Evolutionary conservation across 257 asterid species (phyloP).

Genomic region (Solanum verrucosum): DNA sequence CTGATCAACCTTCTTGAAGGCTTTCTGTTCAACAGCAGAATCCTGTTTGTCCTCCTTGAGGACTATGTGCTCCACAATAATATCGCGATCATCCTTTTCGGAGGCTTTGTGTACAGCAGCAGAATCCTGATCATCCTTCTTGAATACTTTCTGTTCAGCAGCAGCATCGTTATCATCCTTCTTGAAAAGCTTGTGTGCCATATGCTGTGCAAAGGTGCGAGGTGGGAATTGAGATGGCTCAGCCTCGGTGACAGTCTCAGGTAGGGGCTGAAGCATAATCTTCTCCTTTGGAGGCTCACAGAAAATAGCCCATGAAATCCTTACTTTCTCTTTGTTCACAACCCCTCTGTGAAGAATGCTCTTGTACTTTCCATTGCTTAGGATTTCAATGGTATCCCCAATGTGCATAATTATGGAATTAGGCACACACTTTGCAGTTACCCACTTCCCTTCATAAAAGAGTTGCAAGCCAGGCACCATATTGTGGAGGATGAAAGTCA

Average conservation of each 20-base stretch:
- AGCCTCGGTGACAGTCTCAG: conserved; percentile 53
- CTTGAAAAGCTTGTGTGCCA: conserved; percentile 59
- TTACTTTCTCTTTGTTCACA: conserved; percentile 70
- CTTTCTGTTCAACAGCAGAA: neutral
- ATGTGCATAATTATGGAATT: conserved; percentile 79
- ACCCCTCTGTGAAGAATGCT: conserved; percentile 78
- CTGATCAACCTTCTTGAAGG: neutral
- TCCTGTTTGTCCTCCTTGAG: conserved; percentile 17
- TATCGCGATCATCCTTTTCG: conserved; percentile 27
- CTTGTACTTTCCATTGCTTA: conserved; percentile 77
- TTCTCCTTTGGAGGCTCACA: conserved; percentile 86
- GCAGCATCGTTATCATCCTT: conserved; percentile 16
- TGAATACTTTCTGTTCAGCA: conserved; percentile 44
- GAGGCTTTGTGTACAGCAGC: conserved; percentile 41
- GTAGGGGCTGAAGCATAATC: conserved; percentile 56
- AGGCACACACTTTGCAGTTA: conserved; percentile 86
- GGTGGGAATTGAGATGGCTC: conserved; percentile 59
- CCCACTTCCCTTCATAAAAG: conserved; percentile 66
- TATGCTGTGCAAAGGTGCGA: conserved; percentile 70
- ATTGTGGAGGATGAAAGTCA: conserved; percentile 92
- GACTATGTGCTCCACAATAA: conserved; percentile 28
- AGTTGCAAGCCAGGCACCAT: conserved; percentile 91
- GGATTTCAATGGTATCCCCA: conserved; percentile 79
- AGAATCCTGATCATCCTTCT: conserved; percentile 25
- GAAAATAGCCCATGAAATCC: conserved; percentile 89